A percentile compares a stretch with the other conserved stretches of the same genome.
phyloP scores from a whole-genome alignment of 164 flowering plant genomes.

The Kalanchoe fedtschenkoi region DNA sequence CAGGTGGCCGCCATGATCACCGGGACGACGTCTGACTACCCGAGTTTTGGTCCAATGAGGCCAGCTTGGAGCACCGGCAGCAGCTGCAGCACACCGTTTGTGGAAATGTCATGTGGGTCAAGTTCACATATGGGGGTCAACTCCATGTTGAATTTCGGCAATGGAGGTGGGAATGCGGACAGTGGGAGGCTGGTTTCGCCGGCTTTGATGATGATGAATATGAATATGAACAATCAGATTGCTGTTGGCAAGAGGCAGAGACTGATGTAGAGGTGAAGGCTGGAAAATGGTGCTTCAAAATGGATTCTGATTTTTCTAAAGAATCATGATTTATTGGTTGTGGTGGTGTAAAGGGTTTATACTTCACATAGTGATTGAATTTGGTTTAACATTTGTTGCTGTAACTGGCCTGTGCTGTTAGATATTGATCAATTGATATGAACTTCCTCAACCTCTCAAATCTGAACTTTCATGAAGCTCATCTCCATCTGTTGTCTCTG shows the following conservation, averaged over 20 bases:
- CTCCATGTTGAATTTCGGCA: conserved; percentile 25
- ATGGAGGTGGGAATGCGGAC: conserved; percentile 5
- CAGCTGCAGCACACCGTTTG: conserved; percentile 7
- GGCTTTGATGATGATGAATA: too few species aligned
- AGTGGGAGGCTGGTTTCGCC: conserved; percentile 10
- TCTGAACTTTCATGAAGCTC: background rate
- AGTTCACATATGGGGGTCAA: conserved; percentile 23
- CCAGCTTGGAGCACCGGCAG: conserved; percentile 5
- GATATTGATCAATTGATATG: background rate
- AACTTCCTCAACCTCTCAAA: background rate
- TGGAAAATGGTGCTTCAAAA: background rate
- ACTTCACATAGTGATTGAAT: background rate
- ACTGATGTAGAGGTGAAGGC: conserved; percentile 6
- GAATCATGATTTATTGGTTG: background rate
- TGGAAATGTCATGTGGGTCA: conserved; percentile 18
- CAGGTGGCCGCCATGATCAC: conserved; percentile 18
- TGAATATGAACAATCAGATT: conserved; percentile 9
- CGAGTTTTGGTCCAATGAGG: background rate
- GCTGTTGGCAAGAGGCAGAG: conserved; percentile 35
- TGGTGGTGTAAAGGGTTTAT: background rate
- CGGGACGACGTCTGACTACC: conserved; percentile 1
- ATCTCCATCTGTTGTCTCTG: background rate
- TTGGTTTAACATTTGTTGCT: background rate
- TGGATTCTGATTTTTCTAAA: conserved; percentile 1
- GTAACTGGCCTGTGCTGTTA: background rate